phyloP scores from a whole-genome alignment of 2,329 filamentous ascomycete genomes.

The Clarireedia monteithiana region DNA sequence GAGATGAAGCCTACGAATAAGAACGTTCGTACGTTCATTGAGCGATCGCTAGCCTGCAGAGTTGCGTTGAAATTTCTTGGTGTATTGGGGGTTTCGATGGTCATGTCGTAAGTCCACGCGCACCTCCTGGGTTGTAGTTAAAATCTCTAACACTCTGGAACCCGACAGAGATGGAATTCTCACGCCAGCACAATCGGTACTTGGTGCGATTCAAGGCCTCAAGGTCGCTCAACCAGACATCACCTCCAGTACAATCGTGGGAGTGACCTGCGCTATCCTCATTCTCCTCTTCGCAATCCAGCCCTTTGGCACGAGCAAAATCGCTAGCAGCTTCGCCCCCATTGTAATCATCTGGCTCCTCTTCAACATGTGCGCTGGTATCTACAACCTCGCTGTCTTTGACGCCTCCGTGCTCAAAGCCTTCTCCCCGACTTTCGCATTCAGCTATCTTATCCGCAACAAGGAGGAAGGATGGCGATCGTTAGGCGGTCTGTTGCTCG shows the following conservation, averaged over 20 bases:
- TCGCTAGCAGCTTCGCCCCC: constrained; percentile 55
- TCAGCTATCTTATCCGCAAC: constrained; percentile 52
- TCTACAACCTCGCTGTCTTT: constrained; percentile 50
- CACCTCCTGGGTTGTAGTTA: not conserved
- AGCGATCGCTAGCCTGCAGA: constrained; percentile 45
- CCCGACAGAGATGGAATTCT: constrained; percentile 47
- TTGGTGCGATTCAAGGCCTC: constrained; percentile 60
- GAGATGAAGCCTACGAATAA: constrained; percentile 47
- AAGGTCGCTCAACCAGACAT: constrained; percentile 51
- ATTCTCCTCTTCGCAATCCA: constrained; percentile 57
- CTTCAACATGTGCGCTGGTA: constrained; percentile 54
- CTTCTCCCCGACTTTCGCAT: constrained; percentile 52
- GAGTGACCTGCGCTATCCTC: constrained; percentile 56
- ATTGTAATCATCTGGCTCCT: constrained; percentile 60
- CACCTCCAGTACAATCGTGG: constrained; percentile 49
- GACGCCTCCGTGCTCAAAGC: constrained; percentile 48
- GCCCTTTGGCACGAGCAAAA: constrained; percentile 54
- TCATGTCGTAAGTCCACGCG: constrained; percentile 38
- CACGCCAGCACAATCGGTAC: constrained; percentile 62
- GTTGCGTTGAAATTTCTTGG: constrained; percentile 51
- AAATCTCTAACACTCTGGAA: constrained; percentile 4
- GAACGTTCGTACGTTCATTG: constrained; percentile 47
- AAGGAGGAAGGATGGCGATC: constrained; percentile 53
- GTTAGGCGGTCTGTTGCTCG: constrained; percentile 63
- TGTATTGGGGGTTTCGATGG: constrained; percentile 59